A percentile compares a stretch with the other conserved stretches of the same genome.
These are phyloP conservation scores for Amanita rimosa DNA, from an alignment of 768 basidiomycete genomes.

Conservation along the genomic window DNA sequence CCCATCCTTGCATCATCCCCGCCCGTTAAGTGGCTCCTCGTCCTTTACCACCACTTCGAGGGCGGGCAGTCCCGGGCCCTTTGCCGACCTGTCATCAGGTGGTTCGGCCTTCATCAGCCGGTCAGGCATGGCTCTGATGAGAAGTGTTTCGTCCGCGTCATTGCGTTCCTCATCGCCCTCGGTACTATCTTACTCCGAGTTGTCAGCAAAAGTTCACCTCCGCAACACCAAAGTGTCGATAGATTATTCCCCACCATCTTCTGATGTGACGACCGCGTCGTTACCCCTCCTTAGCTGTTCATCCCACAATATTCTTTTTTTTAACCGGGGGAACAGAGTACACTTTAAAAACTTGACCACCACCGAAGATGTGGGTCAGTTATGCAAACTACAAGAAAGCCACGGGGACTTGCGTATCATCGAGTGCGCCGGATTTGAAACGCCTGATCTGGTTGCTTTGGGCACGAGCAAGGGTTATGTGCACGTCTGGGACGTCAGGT, in stretches of 20 bases:
- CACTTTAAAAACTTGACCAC: constrained; percentile 35
- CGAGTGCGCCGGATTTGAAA: constrained; percentile 23
- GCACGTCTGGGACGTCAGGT: constrained; percentile 62
- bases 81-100: constrained; percentile 9
- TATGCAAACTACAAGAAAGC: constrained; percentile 36
- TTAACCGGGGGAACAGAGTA: constrained; percentile 43
- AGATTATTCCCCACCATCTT: constrained; percentile 18
- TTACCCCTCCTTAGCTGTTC: constrained; percentile 32
- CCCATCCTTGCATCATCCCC: constrained; percentile 8
- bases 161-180: constrained; percentile 13
- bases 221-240: constrained; percentile 22
- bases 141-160: constrained; percentile 22
- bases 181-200: constrained; percentile 20
- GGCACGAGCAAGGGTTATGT: constrained; percentile 52
- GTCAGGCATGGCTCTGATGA: constrained; percentile 19
- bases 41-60: constrained; percentile 11
- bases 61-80: constrained; percentile 14
- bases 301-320: constrained; percentile 30
- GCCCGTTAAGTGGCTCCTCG: constrained; percentile 1
- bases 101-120: constrained; percentile 16
- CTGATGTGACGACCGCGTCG: constrained; percentile 6
- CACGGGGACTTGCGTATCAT: constrained; percentile 34
- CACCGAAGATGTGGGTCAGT: constrained; percentile 33
- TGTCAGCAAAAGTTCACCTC: constrained; percentile 22
- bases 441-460: constrained; percentile 40